Evolutionary conservation across 2,329 filamentous ascomycete species (phyloP).

Genomic region (Clonostachys rhizophaga): DNA sequence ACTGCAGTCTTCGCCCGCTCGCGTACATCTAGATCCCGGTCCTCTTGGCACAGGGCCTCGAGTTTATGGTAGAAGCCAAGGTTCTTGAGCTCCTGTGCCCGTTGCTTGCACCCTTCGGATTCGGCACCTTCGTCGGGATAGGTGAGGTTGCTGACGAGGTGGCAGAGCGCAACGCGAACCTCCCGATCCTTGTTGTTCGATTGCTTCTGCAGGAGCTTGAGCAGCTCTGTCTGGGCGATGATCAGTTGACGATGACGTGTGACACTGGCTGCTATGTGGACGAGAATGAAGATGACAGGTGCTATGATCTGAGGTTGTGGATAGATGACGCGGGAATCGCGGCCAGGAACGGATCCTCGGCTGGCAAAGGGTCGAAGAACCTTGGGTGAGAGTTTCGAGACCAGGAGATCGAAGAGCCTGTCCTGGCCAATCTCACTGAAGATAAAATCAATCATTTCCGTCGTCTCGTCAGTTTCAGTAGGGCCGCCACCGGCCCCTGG

Average conservation of each 20-base stretch:
- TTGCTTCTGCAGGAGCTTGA: conserved; percentile 68
- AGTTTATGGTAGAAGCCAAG: conserved; percentile 68
- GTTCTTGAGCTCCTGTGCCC: conserved; percentile 64
- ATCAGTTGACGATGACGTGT: conserved; percentile 74
- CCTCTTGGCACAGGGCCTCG: conserved; percentile 54
- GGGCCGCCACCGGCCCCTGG: conserved; percentile 12
- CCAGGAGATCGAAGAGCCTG: conserved; percentile 75
- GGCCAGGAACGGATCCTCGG: conserved; percentile 21
- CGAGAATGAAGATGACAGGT: conserved; percentile 75
- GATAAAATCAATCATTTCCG: conserved; percentile 80
- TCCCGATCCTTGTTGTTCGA: conserved; percentile 68
- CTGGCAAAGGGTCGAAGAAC: conserved; percentile 47
- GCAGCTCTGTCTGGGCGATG: conserved; percentile 69
- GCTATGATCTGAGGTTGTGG: conserved; percentile 67
- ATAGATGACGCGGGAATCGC: conserved; percentile 46
- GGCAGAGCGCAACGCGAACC: conserved; percentile 75
- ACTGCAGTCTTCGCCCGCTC: conserved; percentile 79
- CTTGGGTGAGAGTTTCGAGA: conserved; percentile 68
- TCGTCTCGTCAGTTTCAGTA: conserved; percentile 44
- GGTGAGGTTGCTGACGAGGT: conserved; percentile 80
- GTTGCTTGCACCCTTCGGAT: conserved; percentile 52
- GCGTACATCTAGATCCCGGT: conserved; percentile 75
- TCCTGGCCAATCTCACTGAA: conserved; percentile 72
- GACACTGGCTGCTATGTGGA: conserved; percentile 81
- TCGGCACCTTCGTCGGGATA: conserved; percentile 76